Evolutionary conservation across 1,284 basidiomycete species (phyloP).

Genomic region (Austroboletus sp.): DNA sequence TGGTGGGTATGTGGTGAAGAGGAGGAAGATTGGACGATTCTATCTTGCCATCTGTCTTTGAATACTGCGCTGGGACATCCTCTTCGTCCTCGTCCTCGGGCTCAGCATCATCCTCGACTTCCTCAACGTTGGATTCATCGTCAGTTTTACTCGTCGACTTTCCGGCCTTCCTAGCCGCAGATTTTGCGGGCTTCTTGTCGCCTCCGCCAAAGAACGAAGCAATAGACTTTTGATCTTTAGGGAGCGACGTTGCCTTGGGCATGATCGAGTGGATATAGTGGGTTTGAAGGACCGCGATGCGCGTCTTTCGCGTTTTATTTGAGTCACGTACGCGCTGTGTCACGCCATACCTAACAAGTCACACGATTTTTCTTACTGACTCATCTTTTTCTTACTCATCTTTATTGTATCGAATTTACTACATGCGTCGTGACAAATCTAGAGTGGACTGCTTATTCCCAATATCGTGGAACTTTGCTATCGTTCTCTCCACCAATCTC

Average conservation of each 20-base stretch:
- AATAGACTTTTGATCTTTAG: constrained; percentile 49
- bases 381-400: neutral
- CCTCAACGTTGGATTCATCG: constrained; percentile 20
- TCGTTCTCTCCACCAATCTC: constrained; percentile 61
- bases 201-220: constrained; percentile 46
- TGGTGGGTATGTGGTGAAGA: constrained; percentile 72
- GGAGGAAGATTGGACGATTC: constrained; percentile 70
- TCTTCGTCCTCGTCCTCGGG: constrained; percentile 27
- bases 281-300: constrained; percentile 2
- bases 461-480: constrained; percentile 61
- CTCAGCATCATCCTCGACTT: constrained; percentile 22
- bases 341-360: constrained; percentile 19
- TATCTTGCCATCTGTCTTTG: constrained; percentile 33
- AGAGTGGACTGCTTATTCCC: constrained; percentile 47
- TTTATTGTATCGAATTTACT: constrained; percentile 9
- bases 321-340: constrained; percentile 30
- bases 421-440: constrained; percentile 13
- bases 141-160: constrained; percentile 27
- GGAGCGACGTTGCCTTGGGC: constrained; percentile 40
- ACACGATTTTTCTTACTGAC: constrained; percentile 12
- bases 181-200: constrained; percentile 20
- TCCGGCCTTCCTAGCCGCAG: constrained; percentile 23
- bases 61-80: constrained; percentile 28
- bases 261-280: constrained; percentile 31
- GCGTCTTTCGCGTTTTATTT: constrained; percentile 18